Conservation (phyloP, 441 rosid species). For the Jatropha podagrica region DNA sequence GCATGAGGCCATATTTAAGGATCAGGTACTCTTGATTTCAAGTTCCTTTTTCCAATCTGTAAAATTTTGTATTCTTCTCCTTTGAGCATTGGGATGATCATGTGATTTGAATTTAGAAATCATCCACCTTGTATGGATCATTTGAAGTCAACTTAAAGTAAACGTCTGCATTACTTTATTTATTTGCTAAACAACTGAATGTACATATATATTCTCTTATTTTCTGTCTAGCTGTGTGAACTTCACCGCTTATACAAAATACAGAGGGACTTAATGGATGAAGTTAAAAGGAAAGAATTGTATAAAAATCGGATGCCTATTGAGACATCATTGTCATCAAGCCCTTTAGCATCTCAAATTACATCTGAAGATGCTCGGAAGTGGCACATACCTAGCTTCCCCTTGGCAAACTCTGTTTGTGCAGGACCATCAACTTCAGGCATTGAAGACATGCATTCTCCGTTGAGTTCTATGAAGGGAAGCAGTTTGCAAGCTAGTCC, state of each 20-base stretch:
- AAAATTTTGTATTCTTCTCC: background rate
- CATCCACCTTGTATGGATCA: conserved; percentile 1
- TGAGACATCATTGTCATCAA: conserved; percentile 64
- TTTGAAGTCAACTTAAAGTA: background rate
- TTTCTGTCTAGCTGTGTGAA: conserved; percentile 54
- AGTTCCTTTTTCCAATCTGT: conserved; percentile 7
- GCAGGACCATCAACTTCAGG: conserved; percentile 60
- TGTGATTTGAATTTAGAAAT: background rate
- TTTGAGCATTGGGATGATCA: background rate
- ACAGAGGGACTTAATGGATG: conserved; percentile 78
- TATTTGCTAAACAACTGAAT: conserved; percentile 18
- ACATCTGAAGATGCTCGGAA: conserved; percentile 63
- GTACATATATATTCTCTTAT: conserved; percentile 16
- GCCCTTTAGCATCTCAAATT: conserved; percentile 60
- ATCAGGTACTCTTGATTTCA: conserved; percentile 56
- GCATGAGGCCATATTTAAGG: conserved; percentile 84
- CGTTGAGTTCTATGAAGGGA: conserved; percentile 63
- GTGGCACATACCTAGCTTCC: conserved; percentile 58
- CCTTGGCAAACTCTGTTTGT: conserved; percentile 50
- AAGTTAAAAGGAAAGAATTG: conserved; percentile 52
- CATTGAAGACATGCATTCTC: conserved; percentile 65
- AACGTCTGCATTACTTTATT: conserved; percentile 20
- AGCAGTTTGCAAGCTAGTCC: conserved; percentile 51
- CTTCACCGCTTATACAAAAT: conserved; percentile 83
- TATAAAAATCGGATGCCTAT: conserved; percentile 37